phyloP scores from a whole-genome alignment of 176 grass and related monocot genomes.

The Phoenix dactylifera region DNA sequence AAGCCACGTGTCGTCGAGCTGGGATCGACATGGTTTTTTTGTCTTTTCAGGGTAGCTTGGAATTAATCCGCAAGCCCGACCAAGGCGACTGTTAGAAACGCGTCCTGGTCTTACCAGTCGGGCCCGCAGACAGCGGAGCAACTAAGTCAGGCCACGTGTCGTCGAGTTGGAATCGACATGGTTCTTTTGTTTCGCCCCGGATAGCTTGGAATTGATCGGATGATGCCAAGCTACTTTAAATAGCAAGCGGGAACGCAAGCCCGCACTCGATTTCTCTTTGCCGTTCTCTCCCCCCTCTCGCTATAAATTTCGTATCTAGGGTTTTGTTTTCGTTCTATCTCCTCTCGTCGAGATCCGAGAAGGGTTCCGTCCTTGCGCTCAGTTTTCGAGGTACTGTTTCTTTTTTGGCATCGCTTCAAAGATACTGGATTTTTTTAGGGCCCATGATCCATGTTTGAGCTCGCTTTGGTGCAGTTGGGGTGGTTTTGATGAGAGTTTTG shows the following conservation, averaged over 20 bases:
- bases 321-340: slow-evolving; percentile 5
- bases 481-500: not conserved
- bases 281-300: not conserved
- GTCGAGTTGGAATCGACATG: slow-evolving; percentile 10
- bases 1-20: too few species aligned
- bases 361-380: too few species aligned
- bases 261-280: too few species aligned
- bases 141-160: not conserved
- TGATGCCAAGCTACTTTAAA: too few species aligned
- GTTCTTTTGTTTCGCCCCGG: not conserved
- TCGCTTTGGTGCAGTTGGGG: not conserved
- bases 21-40: slow-evolving; percentile 4
- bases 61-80: not conserved
- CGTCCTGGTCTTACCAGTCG: not conserved
- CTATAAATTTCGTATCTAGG: slow-evolving; percentile 7
- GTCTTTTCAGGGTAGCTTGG: too few species aligned
- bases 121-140: slow-evolving; percentile 10
- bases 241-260: slow-evolving; percentile 13
- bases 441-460: not conserved
- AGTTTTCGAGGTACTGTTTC: not conserved
- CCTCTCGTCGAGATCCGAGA: slow-evolving; percentile 6
- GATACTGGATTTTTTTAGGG: slow-evolving; percentile 3
- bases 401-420: slow-evolving; percentile 10
- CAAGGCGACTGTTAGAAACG: not conserved
- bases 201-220: not conserved